Evolutionary conservation across 106 monocot species (phyloP).

Genomic region (Xerophyta viscosa): DNA sequence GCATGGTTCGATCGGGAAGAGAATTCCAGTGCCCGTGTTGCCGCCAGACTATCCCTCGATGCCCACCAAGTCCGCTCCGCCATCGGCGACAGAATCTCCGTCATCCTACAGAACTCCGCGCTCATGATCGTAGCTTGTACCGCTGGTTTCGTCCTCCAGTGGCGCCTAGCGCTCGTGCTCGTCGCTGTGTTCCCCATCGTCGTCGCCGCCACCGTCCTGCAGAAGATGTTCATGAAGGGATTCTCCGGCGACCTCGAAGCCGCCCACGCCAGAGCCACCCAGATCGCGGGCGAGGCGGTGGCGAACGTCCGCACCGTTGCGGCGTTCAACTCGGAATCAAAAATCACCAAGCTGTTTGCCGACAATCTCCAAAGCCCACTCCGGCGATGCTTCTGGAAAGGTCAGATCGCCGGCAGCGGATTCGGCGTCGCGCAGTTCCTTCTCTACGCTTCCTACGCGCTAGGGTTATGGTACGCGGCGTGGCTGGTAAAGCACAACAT

Average conservation of each 20-base stretch:
- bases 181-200: constrained; percentile 86
- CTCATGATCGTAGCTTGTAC: constrained; percentile 92
- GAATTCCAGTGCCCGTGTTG: constrained; percentile 67
- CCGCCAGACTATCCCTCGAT: constrained; percentile 61
- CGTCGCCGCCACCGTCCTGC: constrained; percentile 84
- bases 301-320: constrained; percentile 86
- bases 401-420: constrained; percentile 91
- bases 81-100: constrained; percentile 87
- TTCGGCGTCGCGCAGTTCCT: constrained; percentile 89
- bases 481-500: constrained; percentile 89
- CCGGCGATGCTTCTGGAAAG: constrained; percentile 98
- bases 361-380: constrained; percentile 57
- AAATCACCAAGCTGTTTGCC: constrained; percentile 61
- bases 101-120: constrained; percentile 92
- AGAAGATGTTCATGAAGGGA: constrained; percentile 99
- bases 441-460: constrained; percentile 82
- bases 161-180: constrained; percentile 88
- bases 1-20: constrained; percentile 93
- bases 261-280: constrained; percentile 77
- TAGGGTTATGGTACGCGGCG: constrained; percentile 91
- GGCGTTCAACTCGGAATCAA: constrained; percentile 87
- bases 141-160: constrained; percentile 86
- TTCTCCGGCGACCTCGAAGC: constrained; percentile 89
- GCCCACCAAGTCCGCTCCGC: constrained; percentile 92
- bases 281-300: constrained; percentile 93